A percentile compares a stretch with the other conserved stretches of the same genome.
Evolutionary conservation across 83 land plant genomes (phyloP).

Genomic region (Picea abies): DNA sequence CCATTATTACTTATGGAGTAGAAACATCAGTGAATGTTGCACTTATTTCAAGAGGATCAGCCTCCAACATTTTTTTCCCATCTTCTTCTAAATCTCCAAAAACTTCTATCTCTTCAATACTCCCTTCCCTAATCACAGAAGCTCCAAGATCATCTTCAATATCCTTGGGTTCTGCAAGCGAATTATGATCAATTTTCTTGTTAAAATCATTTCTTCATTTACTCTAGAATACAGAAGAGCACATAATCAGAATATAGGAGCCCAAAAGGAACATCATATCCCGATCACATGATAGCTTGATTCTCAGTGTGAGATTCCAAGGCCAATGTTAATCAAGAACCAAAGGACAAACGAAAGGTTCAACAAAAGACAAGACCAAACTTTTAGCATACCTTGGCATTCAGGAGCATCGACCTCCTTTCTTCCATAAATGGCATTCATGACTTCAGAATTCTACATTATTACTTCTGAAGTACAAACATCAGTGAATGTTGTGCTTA

Average conservation of each 20-base stretch:
- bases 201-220: neutral
- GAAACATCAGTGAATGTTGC: neutral
- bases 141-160: neutral
- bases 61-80: neutral
- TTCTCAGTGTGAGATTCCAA: neutral
- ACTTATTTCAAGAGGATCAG: neutral
- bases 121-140: slow-evolving; percentile 8
- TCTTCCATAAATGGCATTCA: neutral
- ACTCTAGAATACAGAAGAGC: neutral
- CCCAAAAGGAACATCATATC: neutral
- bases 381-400: slow-evolving; percentile 1
- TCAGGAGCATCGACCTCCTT: neutral
- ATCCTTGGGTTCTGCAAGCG: neutral
- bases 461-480: neutral
- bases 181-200: neutral
- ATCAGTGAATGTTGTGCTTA: neutral
- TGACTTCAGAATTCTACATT: neutral
- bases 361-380: neutral
- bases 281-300: neutral
- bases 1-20: neutral
- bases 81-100: neutral
- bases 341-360: neutral
- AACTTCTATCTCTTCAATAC: neutral
- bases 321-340: neutral
- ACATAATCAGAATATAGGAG: neutral